These are phyloP conservation scores for Phytophthora lateralis DNA, from an alignment of 352 stramenopile genomes.

Conservation along the genomic window DNA sequence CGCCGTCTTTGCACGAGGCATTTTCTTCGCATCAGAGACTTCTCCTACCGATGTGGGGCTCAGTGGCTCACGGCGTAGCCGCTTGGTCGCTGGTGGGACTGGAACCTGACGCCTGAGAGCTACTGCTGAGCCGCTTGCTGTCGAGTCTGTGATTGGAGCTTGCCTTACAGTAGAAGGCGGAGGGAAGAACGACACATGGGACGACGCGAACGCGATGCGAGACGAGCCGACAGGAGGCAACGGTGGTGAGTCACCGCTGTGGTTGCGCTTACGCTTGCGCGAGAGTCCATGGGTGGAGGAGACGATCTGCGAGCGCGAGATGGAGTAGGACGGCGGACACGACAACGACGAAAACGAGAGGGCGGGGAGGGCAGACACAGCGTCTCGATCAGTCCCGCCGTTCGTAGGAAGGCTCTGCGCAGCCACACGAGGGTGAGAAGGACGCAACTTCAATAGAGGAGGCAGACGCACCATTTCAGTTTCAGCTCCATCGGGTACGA, in stretches of 20 bases:
- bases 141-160: neutral
- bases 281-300: slow-evolving; percentile 9
- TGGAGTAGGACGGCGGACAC: slow-evolving; percentile 28
- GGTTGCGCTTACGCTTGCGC: slow-evolving; percentile 31
- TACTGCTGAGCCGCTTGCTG: neutral
- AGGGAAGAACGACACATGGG: slow-evolving; percentile 1
- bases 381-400: slow-evolving; percentile 42
- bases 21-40: slow-evolving; percentile 36
- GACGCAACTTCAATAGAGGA: neutral
- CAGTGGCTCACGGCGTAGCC: slow-evolving; percentile 37
- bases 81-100: slow-evolving; percentile 28
- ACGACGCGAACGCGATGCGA: slow-evolving; percentile 15
- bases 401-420: slow-evolving; percentile 39
- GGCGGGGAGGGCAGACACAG: slow-evolving; percentile 8
- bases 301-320: slow-evolving; percentile 28
- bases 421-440: slow-evolving; percentile 2
- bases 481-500: slow-evolving; percentile 45
- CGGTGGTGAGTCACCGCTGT: slow-evolving; percentile 15
- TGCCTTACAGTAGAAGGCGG: neutral
- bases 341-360: slow-evolving; percentile 19
- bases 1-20: slow-evolving; percentile 18
- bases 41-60: slow-evolving; percentile 58
- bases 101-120: slow-evolving; percentile 25
- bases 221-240: slow-evolving; percentile 1
- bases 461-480: slow-evolving; percentile 44